Conservation (phyloP, 768 basidiomycete genomes). For the Boletus reticuloceps region DNA sequence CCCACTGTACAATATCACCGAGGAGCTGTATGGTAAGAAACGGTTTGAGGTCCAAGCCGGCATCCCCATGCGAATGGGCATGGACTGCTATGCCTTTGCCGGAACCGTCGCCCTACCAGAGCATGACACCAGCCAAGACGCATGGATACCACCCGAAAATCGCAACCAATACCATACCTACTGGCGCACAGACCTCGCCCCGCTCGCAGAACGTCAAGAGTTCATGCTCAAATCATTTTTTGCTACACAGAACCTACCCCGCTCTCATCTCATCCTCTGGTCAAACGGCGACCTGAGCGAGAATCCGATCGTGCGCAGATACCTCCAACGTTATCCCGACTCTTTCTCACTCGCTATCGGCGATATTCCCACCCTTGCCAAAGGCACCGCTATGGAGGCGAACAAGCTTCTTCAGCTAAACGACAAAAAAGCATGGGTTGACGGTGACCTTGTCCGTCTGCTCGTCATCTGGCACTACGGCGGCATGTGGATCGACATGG, state of each 20-base stretch:
- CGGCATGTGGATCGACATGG: slow-evolving; percentile 98
- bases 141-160: slow-evolving; percentile 35
- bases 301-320: slow-evolving; percentile 57
- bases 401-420: slow-evolving; percentile 55
- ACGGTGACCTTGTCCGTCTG: slow-evolving; percentile 88
- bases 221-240: slow-evolving; percentile 92
- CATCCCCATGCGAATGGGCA: slow-evolving; percentile 68
- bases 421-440: slow-evolving; percentile 88
- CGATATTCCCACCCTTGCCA: slow-evolving; percentile 65
- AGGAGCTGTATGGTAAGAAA: slow-evolving; percentile 60
- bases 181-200: slow-evolving; percentile 85
- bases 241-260: slow-evolving; percentile 74
- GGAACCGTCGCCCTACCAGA: slow-evolving; percentile 57
- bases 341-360: slow-evolving; percentile 67
- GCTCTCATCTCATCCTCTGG: slow-evolving; percentile 83
- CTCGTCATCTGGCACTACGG: slow-evolving; percentile 87
- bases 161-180: slow-evolving; percentile 85
- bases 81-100: slow-evolving; percentile 93
- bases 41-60: slow-evolving; percentile 78
- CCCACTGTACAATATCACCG: slow-evolving; percentile 64
- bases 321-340: slow-evolving; percentile 62
- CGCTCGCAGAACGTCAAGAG: slow-evolving; percentile 79
- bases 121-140: not conserved
- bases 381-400: slow-evolving; percentile 72
- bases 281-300: slow-evolving; percentile 74